Conservation (phyloP, 768 basidiomycete species). For the Psilocybe tampanensis region DNA sequence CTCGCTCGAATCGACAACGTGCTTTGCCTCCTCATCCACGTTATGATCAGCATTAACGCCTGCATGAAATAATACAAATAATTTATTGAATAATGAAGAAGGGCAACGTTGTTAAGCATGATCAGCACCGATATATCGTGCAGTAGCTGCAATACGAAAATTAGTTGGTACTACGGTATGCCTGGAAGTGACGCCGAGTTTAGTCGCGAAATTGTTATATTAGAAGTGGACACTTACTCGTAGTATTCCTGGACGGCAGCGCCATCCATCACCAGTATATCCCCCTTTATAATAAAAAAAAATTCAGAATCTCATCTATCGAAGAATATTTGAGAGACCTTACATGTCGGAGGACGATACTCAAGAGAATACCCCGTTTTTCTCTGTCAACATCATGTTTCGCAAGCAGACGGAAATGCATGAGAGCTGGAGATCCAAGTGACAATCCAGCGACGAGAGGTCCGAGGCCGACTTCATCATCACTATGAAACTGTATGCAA, state of each 20-base stretch:
- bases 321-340: conserved; percentile 10
- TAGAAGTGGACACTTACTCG: conserved; percentile 50
- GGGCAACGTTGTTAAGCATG: conserved; percentile 13
- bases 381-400: conserved; percentile 35
- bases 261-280: conserved; percentile 80
- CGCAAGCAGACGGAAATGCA: conserved; percentile 70
- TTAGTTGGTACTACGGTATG: conserved; percentile 76
- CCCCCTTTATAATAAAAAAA: conserved; percentile 49
- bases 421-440: conserved; percentile 73
- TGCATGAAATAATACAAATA: conserved; percentile 1
- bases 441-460: conserved; percentile 76
- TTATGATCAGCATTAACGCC: conserved; percentile 12
- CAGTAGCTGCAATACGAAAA: conserved; percentile 82
- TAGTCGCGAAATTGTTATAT: background rate
- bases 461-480: conserved; percentile 74
- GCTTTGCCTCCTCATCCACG: conserved; percentile 26
- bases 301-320: background rate
- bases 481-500: conserved; percentile 69
- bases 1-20: conserved; percentile 25
- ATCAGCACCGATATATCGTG: conserved; percentile 56
- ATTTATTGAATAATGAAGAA: conserved; percentile 6
- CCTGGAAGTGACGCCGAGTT: conserved; percentile 32
- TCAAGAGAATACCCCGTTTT: conserved; percentile 43
- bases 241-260: conserved; percentile 66
- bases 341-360: conserved; percentile 70